phyloP scores from a whole-genome alignment of 2,329 filamentous ascomycete species.

The Chaetothyriales sp. region DNA sequence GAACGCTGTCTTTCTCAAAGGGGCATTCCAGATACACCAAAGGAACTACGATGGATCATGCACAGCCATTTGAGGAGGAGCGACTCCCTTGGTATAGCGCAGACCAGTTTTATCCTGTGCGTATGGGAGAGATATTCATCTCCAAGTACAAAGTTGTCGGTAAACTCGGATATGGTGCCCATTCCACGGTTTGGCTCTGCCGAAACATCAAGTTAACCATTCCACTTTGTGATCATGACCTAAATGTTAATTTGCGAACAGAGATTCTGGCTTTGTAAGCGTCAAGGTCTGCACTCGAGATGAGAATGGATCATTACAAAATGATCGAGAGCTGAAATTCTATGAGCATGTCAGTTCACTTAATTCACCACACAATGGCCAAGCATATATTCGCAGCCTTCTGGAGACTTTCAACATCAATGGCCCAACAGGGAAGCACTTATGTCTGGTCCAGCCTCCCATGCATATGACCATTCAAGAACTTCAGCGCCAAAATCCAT shows the following conservation, averaged over 20 bases:
- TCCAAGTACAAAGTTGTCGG: conserved; percentile 31
- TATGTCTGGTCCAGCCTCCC: conserved; percentile 25
- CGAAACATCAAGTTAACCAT: conserved; percentile 20
- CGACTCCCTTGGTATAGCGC: conserved; percentile 9
- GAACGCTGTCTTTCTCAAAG: no score
- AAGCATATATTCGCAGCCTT: conserved; percentile 19
- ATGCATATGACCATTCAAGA: conserved; percentile 11
- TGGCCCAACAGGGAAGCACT: conserved; percentile 22
- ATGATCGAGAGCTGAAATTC: conserved; percentile 4
- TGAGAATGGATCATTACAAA: background rate
- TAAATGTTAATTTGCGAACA: conserved; percentile 18
- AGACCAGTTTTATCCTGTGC: conserved; percentile 26
- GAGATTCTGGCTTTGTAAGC: conserved; percentile 1
- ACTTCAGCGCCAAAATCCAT: conserved; percentile 1
- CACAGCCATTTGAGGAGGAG: conserved; percentile 10
- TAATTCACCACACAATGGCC: conserved; percentile 2
- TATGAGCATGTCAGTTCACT: conserved; percentile 6
- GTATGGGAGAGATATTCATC: conserved; percentile 29
- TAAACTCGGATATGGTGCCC: conserved; percentile 34
- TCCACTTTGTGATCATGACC: conserved; percentile 18
- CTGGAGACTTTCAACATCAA: conserved; percentile 24
- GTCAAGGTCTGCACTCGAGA: conserved; percentile 6
- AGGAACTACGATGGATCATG: background rate
- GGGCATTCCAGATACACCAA: no score
- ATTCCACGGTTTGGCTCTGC: conserved; percentile 35